Base-by-base conservation (phyloP, 2,329 filamentous ascomycete species). In the Neobulgaria alba region DNA sequence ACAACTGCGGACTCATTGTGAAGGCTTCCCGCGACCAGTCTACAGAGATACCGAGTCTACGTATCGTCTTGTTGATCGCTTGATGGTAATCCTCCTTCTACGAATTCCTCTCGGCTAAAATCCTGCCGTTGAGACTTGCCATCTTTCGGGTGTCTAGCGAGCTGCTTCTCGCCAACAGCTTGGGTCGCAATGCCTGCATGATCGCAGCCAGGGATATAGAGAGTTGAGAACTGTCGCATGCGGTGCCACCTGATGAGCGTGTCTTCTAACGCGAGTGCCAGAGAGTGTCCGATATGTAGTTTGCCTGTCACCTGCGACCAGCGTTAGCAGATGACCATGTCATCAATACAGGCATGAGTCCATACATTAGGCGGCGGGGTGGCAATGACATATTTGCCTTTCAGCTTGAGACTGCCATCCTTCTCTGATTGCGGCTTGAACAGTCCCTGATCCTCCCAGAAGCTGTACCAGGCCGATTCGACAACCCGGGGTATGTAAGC, bases 131-230 rank as follows among this genome's bases (percentile, higher is more conserved):
- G n/a, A 31, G 29, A 31, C 29, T 31, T 31, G 29, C 29, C 29
- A 31, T 31, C 29, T n/a, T 31, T 44, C 75, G 75, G 63, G 83
- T 81, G 79, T 82, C 90, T 20, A 95, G 72, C 83, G 90, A 93
- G 63, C 39, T 41, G 33, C n/a, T 94, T 95, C 68, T 96, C 90
- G 39, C 95, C 88, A 38, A 95, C 89, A 50, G 76, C 85, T 66
- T 95, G 90, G 5, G 89, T 95, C 5, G 85, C 85, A 52, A 95
- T 95, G 67, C 89, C 88, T 20, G 90, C 90, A 61, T 95, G 90
- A 58, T 95, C 90, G 63, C 85, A 92, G 36, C 88, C 88, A 1
- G 88, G 89, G 34, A 95, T 64, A 73, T 82, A 94, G n/a, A 93
- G 67, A 2, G 85, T 88, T 8, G 85, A 89, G 67, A 82, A 81